Evolutionary conservation across 805 yeast genomes (phyloP).

Genomic region (Kodamaea laetipori): DNA sequence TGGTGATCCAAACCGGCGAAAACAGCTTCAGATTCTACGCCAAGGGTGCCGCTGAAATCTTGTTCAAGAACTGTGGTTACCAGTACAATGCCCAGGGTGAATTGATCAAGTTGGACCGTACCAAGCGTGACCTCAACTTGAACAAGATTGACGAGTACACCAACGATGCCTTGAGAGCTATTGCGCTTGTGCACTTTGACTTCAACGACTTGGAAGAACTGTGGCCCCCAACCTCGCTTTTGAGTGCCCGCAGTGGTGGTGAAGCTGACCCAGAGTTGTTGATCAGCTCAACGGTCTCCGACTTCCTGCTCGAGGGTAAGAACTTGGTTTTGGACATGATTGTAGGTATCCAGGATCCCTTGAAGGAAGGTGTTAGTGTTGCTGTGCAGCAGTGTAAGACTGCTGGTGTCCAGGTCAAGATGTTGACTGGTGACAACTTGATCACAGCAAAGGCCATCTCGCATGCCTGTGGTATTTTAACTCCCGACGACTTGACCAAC

Average conservation of each 20-base stretch:
- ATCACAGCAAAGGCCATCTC: conserved; percentile 93
- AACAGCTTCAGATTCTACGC: conserved; percentile 60
- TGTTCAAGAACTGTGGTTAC: conserved; percentile 60
- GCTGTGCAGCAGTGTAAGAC: conserved; percentile 83
- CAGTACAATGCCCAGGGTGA: conserved; percentile 33
- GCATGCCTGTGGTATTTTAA: conserved; percentile 75
- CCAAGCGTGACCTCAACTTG: conserved; percentile 29
- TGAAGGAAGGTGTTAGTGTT: conserved; percentile 84
- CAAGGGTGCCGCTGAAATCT: conserved; percentile 95
- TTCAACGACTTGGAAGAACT: conserved; percentile 39
- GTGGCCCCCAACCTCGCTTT: conserved; percentile 71
- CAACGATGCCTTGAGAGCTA: conserved; percentile 78
- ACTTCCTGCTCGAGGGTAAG: conserved; percentile 15
- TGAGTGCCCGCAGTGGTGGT: conserved; percentile 27
- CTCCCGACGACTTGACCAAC: conserved; percentile 51
- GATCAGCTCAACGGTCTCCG: conserved; percentile 29
- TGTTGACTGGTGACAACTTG: conserved; percentile 98
- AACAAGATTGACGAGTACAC: conserved; percentile 59
- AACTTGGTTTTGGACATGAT: conserved; percentile 63
- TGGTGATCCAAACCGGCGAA: conserved; percentile 54
- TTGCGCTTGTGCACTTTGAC: conserved; percentile 83
- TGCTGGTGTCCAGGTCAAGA: conserved; percentile 94
- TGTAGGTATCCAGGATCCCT: conserved; percentile 94
- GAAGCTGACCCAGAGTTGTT: conserved; percentile 46
- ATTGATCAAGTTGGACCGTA: conserved; percentile 30